phyloP scores from a whole-genome alignment of 352 stramenopile species.

The Stramenopiles sp. region DNA sequence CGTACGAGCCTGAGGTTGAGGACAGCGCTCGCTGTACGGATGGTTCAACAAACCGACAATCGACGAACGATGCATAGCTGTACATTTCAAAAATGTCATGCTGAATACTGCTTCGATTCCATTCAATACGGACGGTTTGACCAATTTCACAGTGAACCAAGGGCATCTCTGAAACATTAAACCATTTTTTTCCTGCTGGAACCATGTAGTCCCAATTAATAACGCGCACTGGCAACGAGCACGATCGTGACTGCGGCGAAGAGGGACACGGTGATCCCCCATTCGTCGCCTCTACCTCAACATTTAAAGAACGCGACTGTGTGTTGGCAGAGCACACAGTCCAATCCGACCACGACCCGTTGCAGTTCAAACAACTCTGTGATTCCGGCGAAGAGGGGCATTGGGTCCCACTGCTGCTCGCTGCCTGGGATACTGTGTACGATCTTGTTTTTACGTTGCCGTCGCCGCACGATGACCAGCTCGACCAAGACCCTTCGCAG shows the following conservation, averaged over 20 bases:
- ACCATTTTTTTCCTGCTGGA: conserved; percentile 1
- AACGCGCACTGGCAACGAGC: neutral
- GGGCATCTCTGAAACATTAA: conserved; percentile 2
- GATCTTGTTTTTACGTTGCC: neutral
- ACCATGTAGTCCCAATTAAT: conserved; percentile 8
- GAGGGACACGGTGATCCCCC: neutral
- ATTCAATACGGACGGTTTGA: neutral
- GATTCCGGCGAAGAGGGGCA: neutral
- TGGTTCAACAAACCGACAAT: too few relatives aligned
- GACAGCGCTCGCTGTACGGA: too few relatives aligned
- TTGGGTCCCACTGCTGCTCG: neutral
- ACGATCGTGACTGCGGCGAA: neutral
- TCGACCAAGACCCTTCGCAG: neutral
- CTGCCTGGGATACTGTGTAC: neutral
- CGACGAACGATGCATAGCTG: neutral
- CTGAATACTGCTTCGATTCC: neutral
- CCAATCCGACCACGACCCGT: neutral
- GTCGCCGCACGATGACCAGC: neutral
- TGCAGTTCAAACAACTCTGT: neutral
- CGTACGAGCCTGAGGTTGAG: too few relatives aligned
- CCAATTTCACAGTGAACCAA: conserved; percentile 4
- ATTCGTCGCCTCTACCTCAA: neutral
- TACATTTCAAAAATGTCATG: neutral
- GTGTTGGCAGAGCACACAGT: neutral
- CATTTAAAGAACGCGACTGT: neutral